Conservation (phyloP, 495 filamentous ascomycete species). For the Cryomyces antarcticus region DNA sequence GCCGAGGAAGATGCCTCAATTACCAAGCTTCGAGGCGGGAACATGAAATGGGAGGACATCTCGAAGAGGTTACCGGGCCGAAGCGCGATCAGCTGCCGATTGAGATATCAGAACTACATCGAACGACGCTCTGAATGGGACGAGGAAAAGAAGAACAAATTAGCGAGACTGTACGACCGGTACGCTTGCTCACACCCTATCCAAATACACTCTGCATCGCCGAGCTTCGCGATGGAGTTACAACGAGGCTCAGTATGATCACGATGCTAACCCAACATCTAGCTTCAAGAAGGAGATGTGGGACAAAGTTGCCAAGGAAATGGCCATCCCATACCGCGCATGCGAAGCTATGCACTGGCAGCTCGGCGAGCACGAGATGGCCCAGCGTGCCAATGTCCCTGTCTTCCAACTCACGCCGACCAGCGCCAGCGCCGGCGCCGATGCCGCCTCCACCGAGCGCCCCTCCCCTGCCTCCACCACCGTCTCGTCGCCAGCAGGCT, state of each 20-base stretch:
- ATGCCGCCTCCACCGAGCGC: no score
- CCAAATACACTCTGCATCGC: no score
- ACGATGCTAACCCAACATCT: background rate
- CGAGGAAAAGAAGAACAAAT: slow-evolving; percentile 91
- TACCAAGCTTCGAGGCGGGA: slow-evolving; percentile 67
- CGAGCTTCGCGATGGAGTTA: no score
- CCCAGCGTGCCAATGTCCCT: slow-evolving; percentile 23
- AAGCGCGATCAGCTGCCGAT: slow-evolving; percentile 77
- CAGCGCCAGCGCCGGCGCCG: background rate
- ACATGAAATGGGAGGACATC: slow-evolving; percentile 98
- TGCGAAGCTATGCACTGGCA: slow-evolving; percentile 98
- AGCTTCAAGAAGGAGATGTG: slow-evolving; percentile 98
- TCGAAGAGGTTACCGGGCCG: slow-evolving; percentile 73
- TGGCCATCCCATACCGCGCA: slow-evolving; percentile 89
- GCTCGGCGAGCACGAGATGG: slow-evolving; percentile 83
- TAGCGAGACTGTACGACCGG: slow-evolving; percentile 89
- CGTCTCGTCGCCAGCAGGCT: no score
- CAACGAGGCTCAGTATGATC: background rate
- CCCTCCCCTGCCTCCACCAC: no score
- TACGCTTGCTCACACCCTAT: slow-evolving; percentile 22
- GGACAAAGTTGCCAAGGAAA: slow-evolving; percentile 79
- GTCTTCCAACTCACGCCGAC: slow-evolving; percentile 15
- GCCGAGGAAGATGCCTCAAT: slow-evolving; percentile 76
- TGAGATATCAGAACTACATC: slow-evolving; percentile 95
- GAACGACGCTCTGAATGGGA: slow-evolving; percentile 85